phyloP scores from a whole-genome alignment of 2,329 filamentous ascomycete species.

The Nemania sp. region DNA sequence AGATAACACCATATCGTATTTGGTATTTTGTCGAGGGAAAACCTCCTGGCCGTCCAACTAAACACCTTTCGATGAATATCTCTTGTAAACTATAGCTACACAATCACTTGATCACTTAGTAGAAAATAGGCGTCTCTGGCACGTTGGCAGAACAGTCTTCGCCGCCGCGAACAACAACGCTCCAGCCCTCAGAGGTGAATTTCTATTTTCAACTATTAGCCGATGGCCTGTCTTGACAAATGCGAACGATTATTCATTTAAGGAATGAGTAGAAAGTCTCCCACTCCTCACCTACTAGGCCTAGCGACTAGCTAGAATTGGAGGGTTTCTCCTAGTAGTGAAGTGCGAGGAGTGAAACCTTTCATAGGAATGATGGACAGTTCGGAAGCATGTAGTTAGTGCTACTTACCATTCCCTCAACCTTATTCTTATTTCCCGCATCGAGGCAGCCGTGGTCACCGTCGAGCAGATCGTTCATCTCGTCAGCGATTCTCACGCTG shows the following conservation, averaged over 20 bases:
- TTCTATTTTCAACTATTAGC: constrained; percentile 26
- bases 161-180: constrained; percentile 35
- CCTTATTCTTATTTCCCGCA: constrained; percentile 21
- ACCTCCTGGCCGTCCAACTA: not conserved
- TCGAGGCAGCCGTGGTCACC: constrained; percentile 34
- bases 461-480: constrained; percentile 37
- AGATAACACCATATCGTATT: not conserved
- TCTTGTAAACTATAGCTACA: not conserved
- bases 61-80: not conserved
- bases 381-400: not conserved
- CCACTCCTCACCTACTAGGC: too few species aligned
- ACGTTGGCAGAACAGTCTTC: constrained; percentile 31
- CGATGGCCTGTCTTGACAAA: not conserved
- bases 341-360: too few species aligned
- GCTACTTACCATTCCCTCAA: constrained; percentile 36
- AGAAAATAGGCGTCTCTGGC: constrained; percentile 33
- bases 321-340: too few species aligned
- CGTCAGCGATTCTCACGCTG: constrained; percentile 33
- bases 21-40: not conserved
- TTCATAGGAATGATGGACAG: not conserved
- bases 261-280: too few species aligned
- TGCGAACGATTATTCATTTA: not conserved
- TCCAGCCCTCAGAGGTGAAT: constrained; percentile 32
- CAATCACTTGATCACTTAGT: constrained; percentile 6
- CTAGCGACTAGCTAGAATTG: not conserved